A percentile compares a stretch with the other conserved stretches of the same genome.
Evolutionary conservation across 78 protist species (phyloP).

Genomic region (Pigoraptor vietnamica): DNA sequence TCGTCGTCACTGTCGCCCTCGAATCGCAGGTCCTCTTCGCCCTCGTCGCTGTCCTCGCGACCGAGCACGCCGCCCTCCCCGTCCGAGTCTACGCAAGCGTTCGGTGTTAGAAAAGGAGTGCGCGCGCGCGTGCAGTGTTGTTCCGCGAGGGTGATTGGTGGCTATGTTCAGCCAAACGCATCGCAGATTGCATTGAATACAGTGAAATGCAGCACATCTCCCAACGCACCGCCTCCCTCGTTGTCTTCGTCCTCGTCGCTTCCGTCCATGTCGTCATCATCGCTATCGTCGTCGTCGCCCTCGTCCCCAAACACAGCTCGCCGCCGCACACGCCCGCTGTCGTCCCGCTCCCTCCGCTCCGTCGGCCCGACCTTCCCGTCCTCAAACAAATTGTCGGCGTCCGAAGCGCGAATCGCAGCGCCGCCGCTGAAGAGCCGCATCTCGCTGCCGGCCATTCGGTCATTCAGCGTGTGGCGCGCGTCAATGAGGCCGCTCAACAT

Average conservation of each 20-base stretch:
- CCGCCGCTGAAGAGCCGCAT: slow-evolving; percentile 24
- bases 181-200: too few relatives aligned
- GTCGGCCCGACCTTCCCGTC: slow-evolving; percentile 6
- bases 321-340: not conserved
- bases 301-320: slow-evolving; percentile 3
- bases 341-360: not conserved
- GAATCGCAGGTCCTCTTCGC: not conserved
- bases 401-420: not conserved
- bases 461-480: slow-evolving; percentile 27
- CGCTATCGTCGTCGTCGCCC: slow-evolving; percentile 21
- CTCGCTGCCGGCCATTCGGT: slow-evolving; percentile 36
- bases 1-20: slow-evolving; percentile 14
- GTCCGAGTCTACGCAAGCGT: not conserved
- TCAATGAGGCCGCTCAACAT: slow-evolving; percentile 59
- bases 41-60: slow-evolving; percentile 15
- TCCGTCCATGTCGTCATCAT: not conserved
- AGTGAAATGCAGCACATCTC: too few relatives aligned
- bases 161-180: too few relatives aligned
- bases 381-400: slow-evolving; percentile 22
- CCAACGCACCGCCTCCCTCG: slow-evolving; percentile 28
- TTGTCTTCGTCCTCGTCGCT: slow-evolving; percentile 48
- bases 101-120: too few relatives aligned
- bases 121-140: too few relatives aligned
- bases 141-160: too few relatives aligned
- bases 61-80: not conserved